Evolutionary conservation across 208 protist genomes (phyloP).

Genomic region (Crithidia acanthocephali): DNA sequence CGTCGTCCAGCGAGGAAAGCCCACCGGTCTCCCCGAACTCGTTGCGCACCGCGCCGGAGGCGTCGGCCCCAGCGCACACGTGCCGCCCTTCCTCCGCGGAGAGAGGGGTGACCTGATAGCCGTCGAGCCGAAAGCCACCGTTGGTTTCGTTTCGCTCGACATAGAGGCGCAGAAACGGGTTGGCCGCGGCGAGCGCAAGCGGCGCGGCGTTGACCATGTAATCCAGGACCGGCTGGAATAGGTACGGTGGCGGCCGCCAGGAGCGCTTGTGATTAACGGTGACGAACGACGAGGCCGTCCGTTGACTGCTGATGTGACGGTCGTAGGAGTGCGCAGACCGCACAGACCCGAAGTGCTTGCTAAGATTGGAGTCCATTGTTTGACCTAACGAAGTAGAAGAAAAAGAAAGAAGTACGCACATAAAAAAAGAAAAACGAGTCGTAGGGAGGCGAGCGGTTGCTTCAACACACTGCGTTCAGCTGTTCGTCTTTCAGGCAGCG

Average conservation of each 20-base stretch:
- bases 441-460: too few relatives aligned
- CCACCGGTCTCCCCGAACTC: slow-evolving; percentile 7
- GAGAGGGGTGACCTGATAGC: slow-evolving; percentile 34
- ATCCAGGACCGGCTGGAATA: slow-evolving; percentile 39
- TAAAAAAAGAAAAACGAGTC: too few relatives aligned
- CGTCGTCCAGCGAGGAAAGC: not conserved
- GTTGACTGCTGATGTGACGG: slow-evolving; percentile 16
- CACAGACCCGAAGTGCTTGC: slow-evolving; percentile 18
- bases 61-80: not conserved
- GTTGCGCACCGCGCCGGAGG: not conserved
- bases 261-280: slow-evolving; percentile 49
- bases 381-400: too few relatives aligned
- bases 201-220: slow-evolving; percentile 44
- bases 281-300: slow-evolving; percentile 44
- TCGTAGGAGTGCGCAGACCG: slow-evolving; percentile 31
- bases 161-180: slow-evolving; percentile 51
- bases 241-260: slow-evolving; percentile 39
- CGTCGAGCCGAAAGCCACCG: slow-evolving; percentile 28
- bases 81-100: not conserved
- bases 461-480: too few relatives aligned
- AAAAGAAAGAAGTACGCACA: too few relatives aligned
- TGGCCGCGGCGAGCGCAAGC: slow-evolving; percentile 42
- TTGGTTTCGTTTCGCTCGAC: slow-evolving; percentile 44
- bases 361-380: slow-evolving; percentile 26
- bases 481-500: too few relatives aligned